phyloP scores from a whole-genome alignment of 2,329 filamentous ascomycete species.

The Trichothecium sympodiale region DNA sequence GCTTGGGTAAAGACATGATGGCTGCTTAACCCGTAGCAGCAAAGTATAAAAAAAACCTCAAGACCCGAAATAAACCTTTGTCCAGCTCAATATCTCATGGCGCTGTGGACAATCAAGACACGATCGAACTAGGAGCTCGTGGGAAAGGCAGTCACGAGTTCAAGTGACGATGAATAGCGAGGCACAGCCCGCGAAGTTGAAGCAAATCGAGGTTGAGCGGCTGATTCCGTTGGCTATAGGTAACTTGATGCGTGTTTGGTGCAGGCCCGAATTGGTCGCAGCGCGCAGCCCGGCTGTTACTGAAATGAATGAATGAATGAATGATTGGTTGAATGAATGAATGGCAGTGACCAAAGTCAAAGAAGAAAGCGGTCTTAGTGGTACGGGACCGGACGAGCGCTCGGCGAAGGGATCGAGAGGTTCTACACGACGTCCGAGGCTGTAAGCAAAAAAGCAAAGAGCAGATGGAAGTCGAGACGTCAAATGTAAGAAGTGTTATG shows the following conservation, averaged over 20 bases:
- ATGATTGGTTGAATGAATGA: no score
- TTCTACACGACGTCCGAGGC: no score
- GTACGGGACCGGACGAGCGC: neutral
- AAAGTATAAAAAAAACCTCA: constrained; percentile 6
- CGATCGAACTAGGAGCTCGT: neutral
- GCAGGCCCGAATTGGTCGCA: no score
- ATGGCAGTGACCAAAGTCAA: no score
- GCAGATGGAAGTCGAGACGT: no score
- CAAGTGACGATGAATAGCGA: neutral
- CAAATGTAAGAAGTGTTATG: no score
- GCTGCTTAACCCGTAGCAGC: constrained; percentile 6
- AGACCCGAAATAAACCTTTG: constrained; percentile 1
- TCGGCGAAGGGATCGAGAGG: no score
- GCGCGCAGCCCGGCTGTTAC: no score
- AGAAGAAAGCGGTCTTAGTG: neutral
- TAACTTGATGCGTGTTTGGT: no score
- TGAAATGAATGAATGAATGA: no score
- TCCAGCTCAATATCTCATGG: constrained; percentile 14
- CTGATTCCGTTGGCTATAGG: no score
- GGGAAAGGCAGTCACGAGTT: neutral
- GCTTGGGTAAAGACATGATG: constrained; percentile 62
- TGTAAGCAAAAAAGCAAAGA: no score
- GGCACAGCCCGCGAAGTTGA: neutral
- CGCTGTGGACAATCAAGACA: constrained; percentile 5
- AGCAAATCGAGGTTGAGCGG: neutral